A percentile compares a stretch with the other conserved stretches of the same genome.
Conservation (phyloP, 768 basidiomycete species). For the Postia placenta region DNA sequence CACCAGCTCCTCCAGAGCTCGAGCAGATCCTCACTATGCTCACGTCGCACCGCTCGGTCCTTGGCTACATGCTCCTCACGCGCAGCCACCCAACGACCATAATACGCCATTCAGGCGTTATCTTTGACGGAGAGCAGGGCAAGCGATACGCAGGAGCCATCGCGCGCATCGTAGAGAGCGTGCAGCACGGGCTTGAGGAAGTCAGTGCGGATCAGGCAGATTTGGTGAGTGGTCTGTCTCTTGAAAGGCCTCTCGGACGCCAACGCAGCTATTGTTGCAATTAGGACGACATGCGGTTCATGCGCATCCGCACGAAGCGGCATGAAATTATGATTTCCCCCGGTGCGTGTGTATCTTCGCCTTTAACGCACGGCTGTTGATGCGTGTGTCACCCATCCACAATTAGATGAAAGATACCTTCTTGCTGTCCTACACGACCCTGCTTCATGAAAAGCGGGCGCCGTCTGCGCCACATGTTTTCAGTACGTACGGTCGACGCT, state of each 20-base stretch:
- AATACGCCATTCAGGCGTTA: conserved; percentile 77
- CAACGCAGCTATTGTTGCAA: not conserved
- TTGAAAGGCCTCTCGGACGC: not conserved
- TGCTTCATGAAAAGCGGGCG: not conserved
- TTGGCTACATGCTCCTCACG: conserved; percentile 82
- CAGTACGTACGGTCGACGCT: no score
- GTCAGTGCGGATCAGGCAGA: conserved; percentile 60
- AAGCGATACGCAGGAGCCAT: conserved; percentile 68
- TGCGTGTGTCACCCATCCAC: not conserved
- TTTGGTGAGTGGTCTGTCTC: conserved; percentile 35
- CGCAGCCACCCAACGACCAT: conserved; percentile 69
- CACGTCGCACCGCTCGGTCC: conserved; percentile 76
- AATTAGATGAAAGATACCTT: conserved; percentile 74
- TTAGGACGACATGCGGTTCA: conserved; percentile 82
- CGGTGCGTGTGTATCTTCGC: conserved; percentile 41
- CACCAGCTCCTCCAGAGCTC: conserved; percentile 49
- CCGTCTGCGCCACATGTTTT: no score
- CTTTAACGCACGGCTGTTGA: not conserved
- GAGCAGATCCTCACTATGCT: conserved; percentile 74
- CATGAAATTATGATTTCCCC: conserved; percentile 96
- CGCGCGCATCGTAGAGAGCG: conserved; percentile 69
- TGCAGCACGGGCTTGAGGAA: conserved; percentile 75
- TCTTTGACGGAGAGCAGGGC: conserved; percentile 84
- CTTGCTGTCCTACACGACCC: conserved; percentile 84
- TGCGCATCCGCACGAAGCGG: conserved; percentile 85